Conservation (phyloP, 148 eudicot species). For the Vaccinium darrowii region DNA sequence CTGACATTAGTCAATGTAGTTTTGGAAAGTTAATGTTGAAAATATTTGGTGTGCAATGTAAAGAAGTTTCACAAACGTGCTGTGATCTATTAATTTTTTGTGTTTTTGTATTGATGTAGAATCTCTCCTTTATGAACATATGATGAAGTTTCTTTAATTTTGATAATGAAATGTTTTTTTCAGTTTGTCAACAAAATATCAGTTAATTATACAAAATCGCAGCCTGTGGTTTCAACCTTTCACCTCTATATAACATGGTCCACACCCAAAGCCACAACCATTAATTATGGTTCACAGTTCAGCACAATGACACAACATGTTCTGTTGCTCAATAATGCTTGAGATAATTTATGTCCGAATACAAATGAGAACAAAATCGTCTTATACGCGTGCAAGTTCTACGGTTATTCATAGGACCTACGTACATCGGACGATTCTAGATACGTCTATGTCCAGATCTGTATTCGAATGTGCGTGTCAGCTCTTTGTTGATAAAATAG, state of each 20-base stretch:
- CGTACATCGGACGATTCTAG: background rate
- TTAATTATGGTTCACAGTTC: constrained; percentile 1
- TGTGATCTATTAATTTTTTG: too few relatives aligned
- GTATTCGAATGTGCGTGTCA: background rate
- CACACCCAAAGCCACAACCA: background rate
- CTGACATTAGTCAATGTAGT: too few relatives aligned
- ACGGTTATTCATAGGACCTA: background rate
- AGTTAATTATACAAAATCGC: too few relatives aligned
- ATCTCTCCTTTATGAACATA: too few relatives aligned
- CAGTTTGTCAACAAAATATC: too few relatives aligned
- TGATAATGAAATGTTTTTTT: too few relatives aligned
- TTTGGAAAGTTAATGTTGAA: too few relatives aligned
- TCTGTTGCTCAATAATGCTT: background rate
- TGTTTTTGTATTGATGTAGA: too few relatives aligned
- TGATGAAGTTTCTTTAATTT: too few relatives aligned
- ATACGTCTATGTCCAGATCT: background rate
- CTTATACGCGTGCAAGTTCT: background rate
- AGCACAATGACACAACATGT: background rate
- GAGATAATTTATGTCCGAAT: background rate
- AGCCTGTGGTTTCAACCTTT: background rate
- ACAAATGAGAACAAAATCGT: background rate
- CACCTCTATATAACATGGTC: background rate
- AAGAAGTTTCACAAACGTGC: too few relatives aligned
- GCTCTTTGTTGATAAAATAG: background rate
- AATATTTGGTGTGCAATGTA: too few relatives aligned